Percentiles rank a stretch among this genome's conserved stretches.
Evolutionary conservation across 2,329 filamentous ascomycete genomes (phyloP).

Genomic region (Nigrograna mackinnonii): DNA sequence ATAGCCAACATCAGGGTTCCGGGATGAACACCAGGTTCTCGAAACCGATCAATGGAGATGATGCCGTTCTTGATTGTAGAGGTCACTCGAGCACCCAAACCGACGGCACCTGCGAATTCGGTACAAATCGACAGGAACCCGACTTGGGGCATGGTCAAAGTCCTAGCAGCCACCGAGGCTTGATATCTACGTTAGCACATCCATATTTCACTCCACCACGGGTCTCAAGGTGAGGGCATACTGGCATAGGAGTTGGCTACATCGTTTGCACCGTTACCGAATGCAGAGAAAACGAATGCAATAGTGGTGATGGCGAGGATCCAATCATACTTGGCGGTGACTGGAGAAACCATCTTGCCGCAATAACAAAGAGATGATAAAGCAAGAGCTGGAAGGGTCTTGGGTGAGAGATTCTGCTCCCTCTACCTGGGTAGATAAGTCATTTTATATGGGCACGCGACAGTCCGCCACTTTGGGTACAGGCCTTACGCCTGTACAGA

Average conservation of each 20-base stretch:
- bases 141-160: constrained; percentile 56
- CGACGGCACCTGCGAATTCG: constrained; percentile 58
- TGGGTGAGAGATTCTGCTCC: background rate
- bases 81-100: constrained; percentile 58
- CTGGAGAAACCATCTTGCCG: constrained; percentile 9
- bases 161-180: constrained; percentile 51
- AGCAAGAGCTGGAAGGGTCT: background rate
- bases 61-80: constrained; percentile 66
- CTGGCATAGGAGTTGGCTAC: constrained; percentile 59
- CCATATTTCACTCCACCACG: background rate
- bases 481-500: no score
- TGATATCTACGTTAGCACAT: background rate
- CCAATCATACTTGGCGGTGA: constrained; percentile 41
- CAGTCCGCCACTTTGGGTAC: no score
- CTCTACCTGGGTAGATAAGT: background rate
- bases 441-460: constrained; percentile 1
- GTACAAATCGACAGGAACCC: constrained; percentile 54
- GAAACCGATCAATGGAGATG: constrained; percentile 54
- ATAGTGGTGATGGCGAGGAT: constrained; percentile 45
- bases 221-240: constrained; percentile 35
- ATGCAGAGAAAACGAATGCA: constrained; percentile 39
- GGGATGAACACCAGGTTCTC: constrained; percentile 42
- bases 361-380: background rate
- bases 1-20: constrained; percentile 62
- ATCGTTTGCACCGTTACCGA: constrained; percentile 53